Conservation (phyloP, 1,284 basidiomycete species). For the Earliella scabrosa region DNA sequence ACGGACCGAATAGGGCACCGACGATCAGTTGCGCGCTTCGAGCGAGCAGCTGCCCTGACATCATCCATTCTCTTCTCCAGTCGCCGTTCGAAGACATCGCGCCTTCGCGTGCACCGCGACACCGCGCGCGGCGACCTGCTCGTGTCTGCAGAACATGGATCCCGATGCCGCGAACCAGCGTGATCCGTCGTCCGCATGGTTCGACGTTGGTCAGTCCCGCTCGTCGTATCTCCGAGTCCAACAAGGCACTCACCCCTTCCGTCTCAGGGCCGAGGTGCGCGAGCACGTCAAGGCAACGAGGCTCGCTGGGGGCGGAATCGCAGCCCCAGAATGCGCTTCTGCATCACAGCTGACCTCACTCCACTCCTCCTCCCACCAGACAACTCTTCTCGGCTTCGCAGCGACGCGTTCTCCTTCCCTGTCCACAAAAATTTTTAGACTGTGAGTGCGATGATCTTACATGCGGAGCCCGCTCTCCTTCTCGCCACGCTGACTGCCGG, state of each 20-base stretch:
- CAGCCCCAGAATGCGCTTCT: slow-evolving; percentile 11
- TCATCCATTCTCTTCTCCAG: background rate
- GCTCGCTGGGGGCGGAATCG: slow-evolving; percentile 9
- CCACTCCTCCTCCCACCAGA: slow-evolving; percentile 15
- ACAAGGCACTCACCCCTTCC: background rate
- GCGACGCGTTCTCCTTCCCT: slow-evolving; percentile 1
- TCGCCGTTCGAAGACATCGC: background rate
- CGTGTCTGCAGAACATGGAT: background rate
- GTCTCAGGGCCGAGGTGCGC: background rate
- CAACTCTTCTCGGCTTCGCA: slow-evolving; percentile 1
- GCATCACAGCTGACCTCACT: slow-evolving; percentile 14
- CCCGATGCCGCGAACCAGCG: background rate
- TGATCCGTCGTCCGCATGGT: background rate
- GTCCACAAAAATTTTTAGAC: slow-evolving; percentile 2
- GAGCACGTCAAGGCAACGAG: slow-evolving; percentile 13
- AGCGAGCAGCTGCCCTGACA: slow-evolving; percentile 4
- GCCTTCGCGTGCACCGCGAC: background rate
- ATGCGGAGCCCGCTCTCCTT: background rate
- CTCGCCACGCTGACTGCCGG: background rate
- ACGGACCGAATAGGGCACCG: slow-evolving; percentile 20
- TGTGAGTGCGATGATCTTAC: slow-evolving; percentile 4
- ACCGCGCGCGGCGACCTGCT: background rate
- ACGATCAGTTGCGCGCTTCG: slow-evolving; percentile 15
- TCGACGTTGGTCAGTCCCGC: background rate
- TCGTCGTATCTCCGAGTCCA: background rate